Percentiles rank a stretch among this genome's conserved stretches.
These are phyloP conservation scores for Leccinum variicolor DNA, from an alignment of 768 basidiomycete species.

Conservation along the genomic window DNA sequence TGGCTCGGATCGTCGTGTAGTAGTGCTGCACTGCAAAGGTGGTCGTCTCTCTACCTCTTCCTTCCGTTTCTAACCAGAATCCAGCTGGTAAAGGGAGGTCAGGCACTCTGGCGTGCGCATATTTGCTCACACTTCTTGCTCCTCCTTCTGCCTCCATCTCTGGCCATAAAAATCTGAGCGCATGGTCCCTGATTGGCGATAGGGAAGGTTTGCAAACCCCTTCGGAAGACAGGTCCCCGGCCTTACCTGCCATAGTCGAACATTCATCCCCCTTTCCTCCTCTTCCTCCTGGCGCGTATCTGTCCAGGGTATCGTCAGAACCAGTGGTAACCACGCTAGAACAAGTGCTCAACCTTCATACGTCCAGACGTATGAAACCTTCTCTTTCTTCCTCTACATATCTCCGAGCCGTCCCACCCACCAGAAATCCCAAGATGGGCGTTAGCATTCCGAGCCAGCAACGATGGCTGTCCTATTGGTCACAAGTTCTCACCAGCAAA, in stretches of 20 bases:
- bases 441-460: conserved; percentile 82
- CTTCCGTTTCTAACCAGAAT: conserved; percentile 2
- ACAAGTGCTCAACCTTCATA: conserved; percentile 65
- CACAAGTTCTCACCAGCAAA: conserved; percentile 53
- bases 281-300: neutral
- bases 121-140: conserved; percentile 58
- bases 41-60: conserved; percentile 3
- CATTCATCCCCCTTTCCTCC: neutral
- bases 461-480: conserved; percentile 80
- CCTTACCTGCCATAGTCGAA: neutral
- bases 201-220: conserved; percentile 20
- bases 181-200: conserved; percentile 19
- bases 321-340: conserved; percentile 38
- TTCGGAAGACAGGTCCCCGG: neutral
- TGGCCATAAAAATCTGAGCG: conserved; percentile 14
- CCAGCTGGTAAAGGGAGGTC: conserved; percentile 81
- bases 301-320: conserved; percentile 16
- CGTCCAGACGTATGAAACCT: conserved; percentile 63
- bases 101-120: conserved; percentile 81
- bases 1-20: conserved; percentile 61
- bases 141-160: conserved; percentile 42
- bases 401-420: conserved; percentile 14
- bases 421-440: conserved; percentile 46
- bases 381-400: neutral
- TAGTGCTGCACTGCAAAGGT: conserved; percentile 89